Conservation (phyloP, 208 protist species). For the Naegleria fowleri region DNA sequence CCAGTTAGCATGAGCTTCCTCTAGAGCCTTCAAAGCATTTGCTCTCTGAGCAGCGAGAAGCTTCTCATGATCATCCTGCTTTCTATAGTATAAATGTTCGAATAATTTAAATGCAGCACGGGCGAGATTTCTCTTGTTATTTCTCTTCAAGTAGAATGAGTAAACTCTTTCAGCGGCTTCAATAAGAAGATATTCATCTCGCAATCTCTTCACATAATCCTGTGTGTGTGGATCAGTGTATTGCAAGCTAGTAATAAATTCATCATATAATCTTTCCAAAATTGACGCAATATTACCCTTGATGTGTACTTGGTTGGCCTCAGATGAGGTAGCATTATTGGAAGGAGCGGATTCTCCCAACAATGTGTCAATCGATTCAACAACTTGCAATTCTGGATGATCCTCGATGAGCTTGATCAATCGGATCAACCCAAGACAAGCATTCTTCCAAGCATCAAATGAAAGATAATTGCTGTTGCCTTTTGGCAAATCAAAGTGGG, state of each 20-base stretch:
- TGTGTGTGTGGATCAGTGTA: conserved; percentile 30
- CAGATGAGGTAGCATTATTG: background rate
- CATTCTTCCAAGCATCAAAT: conserved; percentile 2
- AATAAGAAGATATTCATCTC: conserved; percentile 11
- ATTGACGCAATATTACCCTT: background rate
- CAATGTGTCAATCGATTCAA: background rate
- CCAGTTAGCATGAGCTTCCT: background rate
- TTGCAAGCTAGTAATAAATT: conserved; percentile 23
- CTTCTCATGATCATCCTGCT: conserved; percentile 23
- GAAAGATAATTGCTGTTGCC: background rate
- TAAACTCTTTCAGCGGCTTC: background rate
- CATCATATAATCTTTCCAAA: conserved; percentile 20
- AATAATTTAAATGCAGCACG: background rate
- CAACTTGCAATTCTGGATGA: background rate
- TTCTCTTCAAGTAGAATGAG: background rate
- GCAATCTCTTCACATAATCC: conserved; percentile 11
- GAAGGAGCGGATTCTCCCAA: background rate
- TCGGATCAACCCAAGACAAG: background rate
- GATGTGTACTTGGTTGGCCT: background rate
- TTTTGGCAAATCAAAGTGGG: background rate
- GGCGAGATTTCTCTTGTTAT: background rate
- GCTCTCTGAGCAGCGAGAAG: background rate
- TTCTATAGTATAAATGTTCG: conserved; percentile 26
- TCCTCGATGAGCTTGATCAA: background rate
- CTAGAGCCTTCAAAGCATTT: background rate